Evolutionary conservation across 225 moss, liverwort and hornwort genomes (phyloP), one percentile per base, ranked within the genome.

Genomic region (Asterella californica): DNA sequence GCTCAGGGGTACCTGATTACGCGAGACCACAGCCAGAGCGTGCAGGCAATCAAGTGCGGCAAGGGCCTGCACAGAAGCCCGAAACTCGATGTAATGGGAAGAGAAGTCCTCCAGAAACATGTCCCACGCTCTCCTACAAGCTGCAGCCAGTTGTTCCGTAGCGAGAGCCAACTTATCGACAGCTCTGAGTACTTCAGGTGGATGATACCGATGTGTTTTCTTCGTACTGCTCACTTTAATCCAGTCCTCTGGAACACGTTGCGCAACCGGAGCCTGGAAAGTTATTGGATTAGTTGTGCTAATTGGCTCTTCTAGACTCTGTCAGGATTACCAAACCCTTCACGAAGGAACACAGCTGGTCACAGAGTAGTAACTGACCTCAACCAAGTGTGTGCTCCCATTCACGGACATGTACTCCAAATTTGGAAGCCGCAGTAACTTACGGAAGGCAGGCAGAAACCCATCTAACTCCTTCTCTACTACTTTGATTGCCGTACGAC

Each of bases 41-140:
- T 95, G 92, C 64, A 99, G 95, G 83, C 95, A 95, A 77, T 99
- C 99, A 68, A 99, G 91, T 53, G 93, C 89, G 83, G 99, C 99
- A 82, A 99, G 91, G 45, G 99, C 95, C 86, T 99, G 95, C 78
- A 99, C 95, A 81, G 94, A 91, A 75, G 93, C 93, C 76, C 91
- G 92, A 19, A 99, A 99, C 59, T 95, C 99, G 55, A 90, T 81
- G 75, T 99, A 99, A 79, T 93, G 91, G 29, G 90, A 81, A 50
- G 93, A 83, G 79, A 99, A 99, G 62, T 99, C 92, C 83, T 86
- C 93, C 78, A 99, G 73, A 76, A 93, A 99, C 55, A 49, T 82
- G 70, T 93, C 91, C 99, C 99, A 99, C n/a, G 92, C 99, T 81
- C 81, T 89, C 15, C 86, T 83, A 77, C 91, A 92, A 69, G 99